phyloP scores from a whole-genome alignment of 2,329 filamentous ascomycete species.

The Aspergillus sp. region DNA sequence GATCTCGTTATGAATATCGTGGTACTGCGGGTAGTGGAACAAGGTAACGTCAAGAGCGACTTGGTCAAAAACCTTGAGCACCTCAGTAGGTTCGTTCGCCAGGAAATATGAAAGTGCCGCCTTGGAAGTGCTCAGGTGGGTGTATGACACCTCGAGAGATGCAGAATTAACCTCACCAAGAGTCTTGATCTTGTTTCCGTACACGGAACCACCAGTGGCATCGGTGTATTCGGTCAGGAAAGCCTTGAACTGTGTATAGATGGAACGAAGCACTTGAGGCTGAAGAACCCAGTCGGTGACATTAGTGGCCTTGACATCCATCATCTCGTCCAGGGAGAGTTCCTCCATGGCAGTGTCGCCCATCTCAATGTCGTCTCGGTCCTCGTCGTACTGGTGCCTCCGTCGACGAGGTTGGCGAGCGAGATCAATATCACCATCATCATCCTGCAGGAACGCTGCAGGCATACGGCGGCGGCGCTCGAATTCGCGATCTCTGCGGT shows the following conservation, averaged over 20 bases:
- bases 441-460: constrained; percentile 64
- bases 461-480: constrained; percentile 61
- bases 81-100: constrained; percentile 91
- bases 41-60: constrained; percentile 96
- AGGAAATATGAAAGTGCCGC: constrained; percentile 94
- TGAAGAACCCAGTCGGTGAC: constrained; percentile 94
- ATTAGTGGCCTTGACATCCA: constrained; percentile 89
- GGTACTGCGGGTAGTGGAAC: constrained; percentile 95
- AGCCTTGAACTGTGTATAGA: constrained; percentile 94
- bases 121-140: constrained; percentile 85
- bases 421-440: constrained; percentile 83
- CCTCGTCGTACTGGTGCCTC: constrained; percentile 90
- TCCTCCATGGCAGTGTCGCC: constrained; percentile 93
- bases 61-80: constrained; percentile 93
- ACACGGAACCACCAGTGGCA: constrained; percentile 83
- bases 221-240: constrained; percentile 97
- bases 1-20: constrained; percentile 95
- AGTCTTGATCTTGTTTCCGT: constrained; percentile 88
- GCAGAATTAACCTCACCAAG: constrained; percentile 98
- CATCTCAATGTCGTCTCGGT: constrained; percentile 84
- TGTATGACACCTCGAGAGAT: constrained; percentile 92
- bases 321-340: constrained; percentile 83
- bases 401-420: constrained; percentile 81
- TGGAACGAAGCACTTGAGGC: constrained; percentile 84
- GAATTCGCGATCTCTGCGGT: constrained; percentile 61